phyloP scores from a whole-genome alignment of 345 rosid species.

The Populus alba region DNA sequence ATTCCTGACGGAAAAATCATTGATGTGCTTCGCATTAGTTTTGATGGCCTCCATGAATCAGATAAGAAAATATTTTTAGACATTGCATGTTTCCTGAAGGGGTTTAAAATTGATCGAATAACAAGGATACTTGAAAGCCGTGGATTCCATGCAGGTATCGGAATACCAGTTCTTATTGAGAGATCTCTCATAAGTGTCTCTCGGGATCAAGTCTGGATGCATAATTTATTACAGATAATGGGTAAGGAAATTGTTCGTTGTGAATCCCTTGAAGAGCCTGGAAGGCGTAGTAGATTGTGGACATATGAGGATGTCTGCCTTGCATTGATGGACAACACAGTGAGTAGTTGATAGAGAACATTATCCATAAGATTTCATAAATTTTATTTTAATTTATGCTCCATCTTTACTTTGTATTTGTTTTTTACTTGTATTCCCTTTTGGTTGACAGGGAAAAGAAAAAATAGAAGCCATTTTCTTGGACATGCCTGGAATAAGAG shows the following conservation, averaged over 20 bases:
- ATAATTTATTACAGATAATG: slow-evolving; percentile 5
- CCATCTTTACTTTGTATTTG: no score
- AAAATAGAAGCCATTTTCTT: no score
- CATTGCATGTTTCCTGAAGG: slow-evolving; percentile 6
- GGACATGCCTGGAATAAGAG: no score
- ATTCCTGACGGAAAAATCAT: background rate
- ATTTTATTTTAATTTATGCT: no score
- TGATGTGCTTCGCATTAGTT: slow-evolving; percentile 8
- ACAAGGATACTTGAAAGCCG: background rate
- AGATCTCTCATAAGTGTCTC: slow-evolving; percentile 1
- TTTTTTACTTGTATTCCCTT: no score
- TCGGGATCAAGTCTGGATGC: background rate
- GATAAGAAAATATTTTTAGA: slow-evolving; percentile 12
- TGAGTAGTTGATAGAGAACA: no score
- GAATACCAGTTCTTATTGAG: background rate
- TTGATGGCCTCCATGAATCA: background rate
- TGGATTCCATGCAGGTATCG: slow-evolving; percentile 1
- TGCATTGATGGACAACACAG: background rate
- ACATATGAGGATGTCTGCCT: background rate
- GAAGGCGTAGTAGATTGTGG: slow-evolving; percentile 8
- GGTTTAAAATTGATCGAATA: slow-evolving; percentile 4
- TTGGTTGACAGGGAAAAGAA: no score
- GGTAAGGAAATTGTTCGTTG: slow-evolving; percentile 6
- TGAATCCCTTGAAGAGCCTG: slow-evolving; percentile 1
- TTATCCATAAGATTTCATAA: no score